Evolutionary conservation across 345 rosid genomes (phyloP).

Genomic region (Camelina hispida): DNA sequence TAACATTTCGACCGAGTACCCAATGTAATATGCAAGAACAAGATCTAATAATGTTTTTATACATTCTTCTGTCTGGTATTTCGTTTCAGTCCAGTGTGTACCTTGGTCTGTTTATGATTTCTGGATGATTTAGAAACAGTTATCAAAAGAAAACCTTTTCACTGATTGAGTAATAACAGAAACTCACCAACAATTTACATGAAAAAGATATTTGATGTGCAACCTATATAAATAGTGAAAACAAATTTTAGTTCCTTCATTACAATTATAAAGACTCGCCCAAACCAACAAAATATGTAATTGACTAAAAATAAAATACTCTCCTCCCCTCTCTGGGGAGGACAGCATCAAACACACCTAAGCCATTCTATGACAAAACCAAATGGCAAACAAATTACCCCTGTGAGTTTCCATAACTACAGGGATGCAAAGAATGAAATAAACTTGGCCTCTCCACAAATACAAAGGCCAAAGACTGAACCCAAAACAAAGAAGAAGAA

Average conservation of each 20-base stretch:
- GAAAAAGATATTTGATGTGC: constrained; percentile 7
- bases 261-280: constrained; percentile 25
- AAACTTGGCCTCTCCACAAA: constrained; percentile 45
- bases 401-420: constrained; percentile 46
- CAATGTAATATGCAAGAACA: neutral
- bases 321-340: constrained; percentile 40
- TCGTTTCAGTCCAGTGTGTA: neutral
- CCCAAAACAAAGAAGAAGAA: constrained; percentile 40
- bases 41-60: neutral
- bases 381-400: constrained; percentile 41
- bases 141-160: no score
- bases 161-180: neutral
- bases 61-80: neutral
- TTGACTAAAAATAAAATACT: constrained; percentile 32
- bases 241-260: constrained; percentile 37
- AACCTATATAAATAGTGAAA: constrained; percentile 34
- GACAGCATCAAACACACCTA: constrained; percentile 44
- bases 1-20: neutral
- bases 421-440: constrained; percentile 48
- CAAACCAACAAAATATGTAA: constrained; percentile 32
- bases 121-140: neutral
- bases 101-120: neutral
- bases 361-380: constrained; percentile 29
- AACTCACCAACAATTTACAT: constrained; percentile 6
- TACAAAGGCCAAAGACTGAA: constrained; percentile 42